These are phyloP conservation scores for Porcisia deanei DNA, from an alignment of 208 protist species.

Conservation along the genomic window DNA sequence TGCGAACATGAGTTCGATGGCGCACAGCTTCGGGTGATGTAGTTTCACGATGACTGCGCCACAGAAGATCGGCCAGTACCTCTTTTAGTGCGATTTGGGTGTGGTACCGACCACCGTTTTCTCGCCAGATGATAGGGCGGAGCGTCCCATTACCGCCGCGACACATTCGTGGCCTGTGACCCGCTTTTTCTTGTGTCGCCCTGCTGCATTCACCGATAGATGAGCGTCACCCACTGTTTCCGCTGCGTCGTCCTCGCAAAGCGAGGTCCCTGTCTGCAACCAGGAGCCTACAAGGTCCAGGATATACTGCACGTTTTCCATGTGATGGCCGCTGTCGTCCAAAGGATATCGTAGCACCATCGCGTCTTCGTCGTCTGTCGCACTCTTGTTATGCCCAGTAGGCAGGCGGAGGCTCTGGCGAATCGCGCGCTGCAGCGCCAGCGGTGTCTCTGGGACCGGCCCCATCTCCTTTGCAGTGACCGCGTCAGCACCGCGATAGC, in stretches of 20 bases:
- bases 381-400: neutral
- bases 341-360: slow-evolving; percentile 33
- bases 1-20: slow-evolving; percentile 32
- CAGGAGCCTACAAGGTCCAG: slow-evolving; percentile 58
- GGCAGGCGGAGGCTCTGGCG: slow-evolving; percentile 21
- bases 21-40: slow-evolving; percentile 25
- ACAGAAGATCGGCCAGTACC: neutral
- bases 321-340: slow-evolving; percentile 61
- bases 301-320: slow-evolving; percentile 68
- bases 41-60: slow-evolving; percentile 15
- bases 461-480: slow-evolving; percentile 17
- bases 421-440: slow-evolving; percentile 29
- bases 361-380: slow-evolving; percentile 11
- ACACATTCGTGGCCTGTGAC: slow-evolving; percentile 17
- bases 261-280: slow-evolving; percentile 26
- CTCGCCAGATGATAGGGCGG: neutral
- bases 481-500: slow-evolving; percentile 22
- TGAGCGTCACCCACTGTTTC: neutral
- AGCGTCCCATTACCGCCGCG: slow-evolving; percentile 21
- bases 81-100: neutral
- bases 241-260: slow-evolving; percentile 23
- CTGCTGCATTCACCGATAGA: neutral
- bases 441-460: slow-evolving; percentile 22
- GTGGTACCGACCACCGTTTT: neutral
- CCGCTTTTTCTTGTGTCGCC: slow-evolving; percentile 4